phyloP scores from a whole-genome alignment of 1,284 basidiomycete genomes.

The Stereum hirsutum region DNA sequence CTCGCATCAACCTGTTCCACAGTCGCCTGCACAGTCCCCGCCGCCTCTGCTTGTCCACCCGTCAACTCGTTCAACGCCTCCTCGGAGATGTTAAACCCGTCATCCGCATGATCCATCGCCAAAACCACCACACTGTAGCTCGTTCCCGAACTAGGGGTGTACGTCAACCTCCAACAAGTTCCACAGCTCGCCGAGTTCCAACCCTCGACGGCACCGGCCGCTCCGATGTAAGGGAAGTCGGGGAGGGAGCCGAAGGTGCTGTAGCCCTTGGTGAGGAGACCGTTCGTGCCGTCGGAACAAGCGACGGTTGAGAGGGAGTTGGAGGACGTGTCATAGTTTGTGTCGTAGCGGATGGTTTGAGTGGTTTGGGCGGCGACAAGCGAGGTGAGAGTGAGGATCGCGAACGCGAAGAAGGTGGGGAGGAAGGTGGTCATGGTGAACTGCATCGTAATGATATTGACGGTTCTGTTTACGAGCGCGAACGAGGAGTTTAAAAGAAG shows the following conservation, averaged over 20 bases:
- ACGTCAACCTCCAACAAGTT: slow-evolving; percentile 39
- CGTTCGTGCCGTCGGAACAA: slow-evolving; percentile 43
- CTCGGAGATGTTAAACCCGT: slow-evolving; percentile 22
- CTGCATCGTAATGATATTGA: no score
- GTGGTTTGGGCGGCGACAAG: slow-evolving; percentile 6
- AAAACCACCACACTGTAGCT: slow-evolving; percentile 15
- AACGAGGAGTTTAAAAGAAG: no score
- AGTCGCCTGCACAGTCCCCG: slow-evolving; percentile 29
- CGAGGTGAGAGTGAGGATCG: slow-evolving; percentile 4
- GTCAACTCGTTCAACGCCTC: slow-evolving; percentile 35
- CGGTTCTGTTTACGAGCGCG: no score
- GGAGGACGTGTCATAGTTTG: slow-evolving; percentile 28
- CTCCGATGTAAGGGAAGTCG: slow-evolving; percentile 35
- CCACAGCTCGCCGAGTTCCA: slow-evolving; percentile 40
- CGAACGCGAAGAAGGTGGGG: slow-evolving; percentile 7
- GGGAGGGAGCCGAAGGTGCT: slow-evolving; percentile 32
- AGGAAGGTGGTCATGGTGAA: background rate
- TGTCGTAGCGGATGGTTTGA: slow-evolving; percentile 31
- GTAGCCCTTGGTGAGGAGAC: slow-evolving; percentile 28
- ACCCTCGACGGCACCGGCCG: slow-evolving; percentile 27
- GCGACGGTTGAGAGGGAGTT: slow-evolving; percentile 30
- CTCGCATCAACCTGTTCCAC: slow-evolving; percentile 23
- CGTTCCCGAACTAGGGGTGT: no score
- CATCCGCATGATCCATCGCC: slow-evolving; percentile 7
- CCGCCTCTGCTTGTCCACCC: slow-evolving; percentile 22